These are phyloP conservation scores for Cordyceps cicadae DNA, from an alignment of 2,329 filamentous ascomycete genomes.

Conservation along the genomic window DNA sequence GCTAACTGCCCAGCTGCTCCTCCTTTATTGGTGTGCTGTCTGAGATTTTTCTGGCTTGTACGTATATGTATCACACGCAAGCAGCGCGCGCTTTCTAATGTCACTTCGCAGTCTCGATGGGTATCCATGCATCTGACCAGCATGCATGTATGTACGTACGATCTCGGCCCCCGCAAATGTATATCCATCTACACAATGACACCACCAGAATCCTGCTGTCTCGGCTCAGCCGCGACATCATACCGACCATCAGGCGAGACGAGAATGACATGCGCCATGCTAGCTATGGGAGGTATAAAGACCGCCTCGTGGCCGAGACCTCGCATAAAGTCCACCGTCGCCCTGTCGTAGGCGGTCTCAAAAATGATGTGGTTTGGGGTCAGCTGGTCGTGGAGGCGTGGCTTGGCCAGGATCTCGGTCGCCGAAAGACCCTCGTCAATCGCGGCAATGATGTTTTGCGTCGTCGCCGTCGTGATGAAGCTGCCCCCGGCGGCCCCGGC, in stretches of 20 bases:
- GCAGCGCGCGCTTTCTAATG: background rate
- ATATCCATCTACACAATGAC: slow-evolving; percentile 34
- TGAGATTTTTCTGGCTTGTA: background rate
- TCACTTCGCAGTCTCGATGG: background rate
- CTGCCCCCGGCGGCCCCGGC: slow-evolving; percentile 76
- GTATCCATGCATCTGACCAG: background rate
- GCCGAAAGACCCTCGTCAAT: slow-evolving; percentile 58
- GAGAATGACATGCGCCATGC: slow-evolving; percentile 65
- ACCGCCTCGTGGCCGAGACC: slow-evolving; percentile 65
- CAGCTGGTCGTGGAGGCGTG: slow-evolving; percentile 76
- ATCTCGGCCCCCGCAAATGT: background rate
- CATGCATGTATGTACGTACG: background rate
- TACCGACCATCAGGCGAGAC: slow-evolving; percentile 57
- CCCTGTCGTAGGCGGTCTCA: slow-evolving; percentile 65
- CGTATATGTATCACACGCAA: background rate
- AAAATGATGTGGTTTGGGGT: slow-evolving; percentile 60
- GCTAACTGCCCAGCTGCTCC: background rate
- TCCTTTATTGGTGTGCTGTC: background rate
- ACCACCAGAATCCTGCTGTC: slow-evolving; percentile 65
- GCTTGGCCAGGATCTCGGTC: slow-evolving; percentile 54
- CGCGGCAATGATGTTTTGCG: slow-evolving; percentile 67
- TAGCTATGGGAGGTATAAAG: slow-evolving; percentile 57
- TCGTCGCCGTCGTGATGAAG: slow-evolving; percentile 72
- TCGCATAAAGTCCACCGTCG: slow-evolving; percentile 58
- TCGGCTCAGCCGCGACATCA: slow-evolving; percentile 75